A percentile compares a stretch with the other conserved stretches of the same genome.
Evolutionary conservation across 495 filamentous ascomycete genomes (phyloP).

Genomic region (Aspergillus sclerotioniger): DNA sequence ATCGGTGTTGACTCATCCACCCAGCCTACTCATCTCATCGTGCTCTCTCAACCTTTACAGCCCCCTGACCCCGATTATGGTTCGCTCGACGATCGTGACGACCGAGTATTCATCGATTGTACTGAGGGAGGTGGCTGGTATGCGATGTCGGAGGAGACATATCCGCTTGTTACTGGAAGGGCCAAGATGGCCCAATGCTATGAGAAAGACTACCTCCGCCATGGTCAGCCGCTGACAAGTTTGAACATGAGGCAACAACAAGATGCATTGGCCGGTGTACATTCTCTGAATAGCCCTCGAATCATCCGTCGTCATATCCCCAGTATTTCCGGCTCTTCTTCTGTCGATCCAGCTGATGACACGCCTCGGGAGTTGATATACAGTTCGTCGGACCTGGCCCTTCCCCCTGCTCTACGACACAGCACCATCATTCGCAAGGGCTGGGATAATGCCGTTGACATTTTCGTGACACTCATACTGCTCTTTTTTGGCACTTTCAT

Average conservation of each 20-base stretch:
- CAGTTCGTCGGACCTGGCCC: conserved; percentile 41
- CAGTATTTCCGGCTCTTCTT: conserved; percentile 33
- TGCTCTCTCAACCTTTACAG: conserved; percentile 80
- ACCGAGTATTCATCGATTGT: conserved; percentile 80
- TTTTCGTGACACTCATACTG: conserved; percentile 46
- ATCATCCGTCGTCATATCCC: conserved; percentile 34
- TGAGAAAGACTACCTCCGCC: conserved; percentile 53
- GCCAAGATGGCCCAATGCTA: conserved; percentile 64
- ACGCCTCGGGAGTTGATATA: conserved; percentile 40
- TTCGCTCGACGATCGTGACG: conserved; percentile 53
- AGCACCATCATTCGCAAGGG: conserved; percentile 56
- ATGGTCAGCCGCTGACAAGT: conserved; percentile 41
- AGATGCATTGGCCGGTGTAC: conserved; percentile 53
- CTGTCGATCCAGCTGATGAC: conserved; percentile 36
- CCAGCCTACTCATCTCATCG: conserved; percentile 60
- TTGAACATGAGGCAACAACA: conserved; percentile 43
- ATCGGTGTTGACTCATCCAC: conserved; percentile 54
- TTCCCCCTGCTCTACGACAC: conserved; percentile 44
- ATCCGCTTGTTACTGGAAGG: conserved; percentile 75
- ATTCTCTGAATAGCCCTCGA: conserved; percentile 44
- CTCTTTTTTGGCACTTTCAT: conserved; percentile 47
- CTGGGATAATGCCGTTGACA: conserved; percentile 51
- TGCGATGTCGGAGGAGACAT: conserved; percentile 83
- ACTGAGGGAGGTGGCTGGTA: conserved; percentile 88
- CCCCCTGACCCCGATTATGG: conserved; percentile 60